Conservation (phyloP, 2,329 filamentous ascomycete genomes). For the Alternaria tenuissima region DNA sequence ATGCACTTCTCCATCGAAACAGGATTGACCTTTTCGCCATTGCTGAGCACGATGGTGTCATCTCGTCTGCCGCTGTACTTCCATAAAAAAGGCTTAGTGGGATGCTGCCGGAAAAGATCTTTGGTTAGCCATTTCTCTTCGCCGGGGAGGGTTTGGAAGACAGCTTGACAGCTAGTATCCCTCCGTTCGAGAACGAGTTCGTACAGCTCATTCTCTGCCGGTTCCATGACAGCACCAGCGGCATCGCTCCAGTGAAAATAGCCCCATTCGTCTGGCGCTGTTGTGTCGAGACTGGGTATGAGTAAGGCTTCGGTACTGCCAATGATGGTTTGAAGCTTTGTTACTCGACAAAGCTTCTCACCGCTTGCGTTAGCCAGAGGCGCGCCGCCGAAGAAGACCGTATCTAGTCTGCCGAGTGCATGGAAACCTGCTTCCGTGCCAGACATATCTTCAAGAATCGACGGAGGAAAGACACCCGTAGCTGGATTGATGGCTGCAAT, state of each 20-base stretch:
- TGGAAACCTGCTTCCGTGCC: background rate
- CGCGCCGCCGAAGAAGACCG: slow-evolving; percentile 2
- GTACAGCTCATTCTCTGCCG: background rate
- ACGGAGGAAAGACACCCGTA: background rate
- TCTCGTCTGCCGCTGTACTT: background rate
- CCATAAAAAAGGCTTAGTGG: background rate
- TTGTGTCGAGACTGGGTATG: background rate
- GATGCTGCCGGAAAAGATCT: background rate
- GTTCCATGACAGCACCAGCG: background rate
- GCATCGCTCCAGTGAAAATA: background rate
- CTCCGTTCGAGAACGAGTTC: background rate
- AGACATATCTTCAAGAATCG: slow-evolving; percentile 5
- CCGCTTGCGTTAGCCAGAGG: background rate
- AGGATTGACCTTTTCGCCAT: slow-evolving; percentile 1
- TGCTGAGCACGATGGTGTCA: background rate
- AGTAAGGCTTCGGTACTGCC: background rate
- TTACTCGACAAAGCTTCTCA: background rate
- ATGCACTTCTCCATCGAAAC: background rate
- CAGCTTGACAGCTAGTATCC: background rate
- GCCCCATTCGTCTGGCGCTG: background rate
- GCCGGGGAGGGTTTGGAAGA: background rate
- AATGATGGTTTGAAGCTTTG: slow-evolving; percentile 4
- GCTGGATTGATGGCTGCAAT: background rate
- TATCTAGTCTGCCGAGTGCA: slow-evolving; percentile 1
- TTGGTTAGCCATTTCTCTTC: background rate